These are phyloP conservation scores for Cladosporium sp. DNA, from an alignment of 2,329 filamentous ascomycete species.

Conservation along the genomic window DNA sequence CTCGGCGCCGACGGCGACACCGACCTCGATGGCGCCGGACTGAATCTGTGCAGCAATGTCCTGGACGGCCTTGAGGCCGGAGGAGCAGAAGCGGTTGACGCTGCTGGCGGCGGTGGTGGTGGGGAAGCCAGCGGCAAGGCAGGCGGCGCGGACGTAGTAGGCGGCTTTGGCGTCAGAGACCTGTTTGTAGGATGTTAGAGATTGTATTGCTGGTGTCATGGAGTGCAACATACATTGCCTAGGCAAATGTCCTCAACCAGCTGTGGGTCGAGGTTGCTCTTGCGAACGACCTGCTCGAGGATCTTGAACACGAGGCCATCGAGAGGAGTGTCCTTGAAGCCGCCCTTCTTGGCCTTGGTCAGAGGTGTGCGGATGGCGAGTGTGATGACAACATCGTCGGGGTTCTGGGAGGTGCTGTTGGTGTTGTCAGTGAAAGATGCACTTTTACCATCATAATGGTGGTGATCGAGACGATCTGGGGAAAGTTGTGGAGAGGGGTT, in stretches of 20 bases:
- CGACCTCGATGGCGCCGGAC: constrained; percentile 78
- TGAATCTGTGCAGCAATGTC: constrained; percentile 89
- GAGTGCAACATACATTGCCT: constrained; percentile 77
- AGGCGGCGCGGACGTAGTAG: constrained; percentile 86
- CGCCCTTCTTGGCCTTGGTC: constrained; percentile 84
- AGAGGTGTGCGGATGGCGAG: constrained; percentile 86
- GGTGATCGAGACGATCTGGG: constrained; percentile 59
- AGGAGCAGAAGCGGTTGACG: constrained; percentile 96
- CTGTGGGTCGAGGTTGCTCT: constrained; percentile 35
- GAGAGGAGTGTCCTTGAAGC: constrained; percentile 89
- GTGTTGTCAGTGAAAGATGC: background rate
- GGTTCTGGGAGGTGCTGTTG: constrained; percentile 67
- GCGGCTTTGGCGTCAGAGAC: constrained; percentile 82
- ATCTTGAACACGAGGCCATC: constrained; percentile 85
- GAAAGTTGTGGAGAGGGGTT: constrained; percentile 37
- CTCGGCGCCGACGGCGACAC: constrained; percentile 86
- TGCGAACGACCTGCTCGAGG: constrained; percentile 60
- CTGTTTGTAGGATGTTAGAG: constrained; percentile 42
- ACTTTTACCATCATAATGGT: constrained; percentile 19
- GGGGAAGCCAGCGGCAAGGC: constrained; percentile 89
- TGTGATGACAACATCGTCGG: constrained; percentile 96
- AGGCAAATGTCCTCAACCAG: constrained; percentile 71
- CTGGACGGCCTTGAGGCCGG: constrained; percentile 90
- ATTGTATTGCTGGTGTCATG: constrained; percentile 78
- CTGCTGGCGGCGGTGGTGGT: constrained; percentile 80